Evolutionary conservation across 176 grass and related monocot species (phyloP).

Genomic region (Oryza brachyantha): DNA sequence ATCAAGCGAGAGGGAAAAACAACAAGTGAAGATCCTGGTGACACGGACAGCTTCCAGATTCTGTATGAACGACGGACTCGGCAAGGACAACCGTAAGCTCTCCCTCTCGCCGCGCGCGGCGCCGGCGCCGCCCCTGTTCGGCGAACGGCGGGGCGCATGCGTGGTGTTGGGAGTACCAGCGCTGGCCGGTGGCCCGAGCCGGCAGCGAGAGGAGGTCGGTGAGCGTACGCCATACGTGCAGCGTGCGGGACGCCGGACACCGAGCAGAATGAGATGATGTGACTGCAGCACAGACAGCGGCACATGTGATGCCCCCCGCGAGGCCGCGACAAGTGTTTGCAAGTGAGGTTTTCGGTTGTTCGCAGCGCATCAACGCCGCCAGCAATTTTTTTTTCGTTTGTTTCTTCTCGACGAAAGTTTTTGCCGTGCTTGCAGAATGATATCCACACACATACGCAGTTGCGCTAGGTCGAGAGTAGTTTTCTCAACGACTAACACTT

Average conservation of each 20-base stretch:
- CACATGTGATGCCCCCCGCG: neutral
- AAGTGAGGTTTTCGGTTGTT: neutral
- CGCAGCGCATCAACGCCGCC: neutral
- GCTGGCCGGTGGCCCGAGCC: neutral
- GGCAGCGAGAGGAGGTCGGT: neutral
- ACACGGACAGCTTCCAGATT: conserved; percentile 30
- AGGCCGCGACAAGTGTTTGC: neutral
- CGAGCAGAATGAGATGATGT: neutral
- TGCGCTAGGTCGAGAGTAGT: conserved; percentile 25
- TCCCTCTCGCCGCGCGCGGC: neutral
- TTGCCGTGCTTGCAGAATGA: neutral
- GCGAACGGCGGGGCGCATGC: neutral
- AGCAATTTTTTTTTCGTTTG: neutral
- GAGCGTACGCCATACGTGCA: neutral
- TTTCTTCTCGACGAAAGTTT: neutral
- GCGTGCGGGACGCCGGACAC: neutral
- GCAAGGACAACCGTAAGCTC: conserved; percentile 7
- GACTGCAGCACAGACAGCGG: neutral
- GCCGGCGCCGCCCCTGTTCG: neutral
- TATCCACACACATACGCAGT: neutral
- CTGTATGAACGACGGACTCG: conserved; percentile 22
- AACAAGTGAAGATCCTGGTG: neutral
- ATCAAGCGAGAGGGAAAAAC: neutral
- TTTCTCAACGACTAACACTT: conserved; percentile 25
- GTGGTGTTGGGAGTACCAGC: conserved; percentile 14